Base-by-base conservation (phyloP, 2,329 filamentous ascomycete genomes). In the Mycosphaerella sp. region DNA sequence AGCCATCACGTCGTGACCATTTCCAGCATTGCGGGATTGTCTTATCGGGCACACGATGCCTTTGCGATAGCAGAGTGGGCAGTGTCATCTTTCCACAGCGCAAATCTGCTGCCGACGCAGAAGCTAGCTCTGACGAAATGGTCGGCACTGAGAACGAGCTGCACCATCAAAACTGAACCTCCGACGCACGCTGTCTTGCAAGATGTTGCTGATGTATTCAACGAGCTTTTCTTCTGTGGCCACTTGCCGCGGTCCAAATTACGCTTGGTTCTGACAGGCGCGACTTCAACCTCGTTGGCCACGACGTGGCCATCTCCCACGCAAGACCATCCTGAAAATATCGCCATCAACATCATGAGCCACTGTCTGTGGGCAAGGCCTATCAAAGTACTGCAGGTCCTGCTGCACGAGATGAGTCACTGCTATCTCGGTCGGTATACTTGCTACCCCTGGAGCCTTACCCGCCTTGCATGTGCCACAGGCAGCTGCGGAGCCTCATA, bases 361-460 rank as follows among this genome's bases (percentile, higher is more conserved):
- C 41, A 46, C 26, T 7, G 8, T 12, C 32, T 55, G n/a, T 48
- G 48, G 32, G 45, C 29, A 21, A 45, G 11, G 29, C 26, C 12
- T 36, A 39, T 42, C n/a, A 29, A 10, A 32, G 21, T 39, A 8
- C 9, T 53, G 23, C 40, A 44, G 14, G 17, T 36, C n/a, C 29
- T 55, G 10, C 41, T 55, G 23, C 53, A 55, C 36, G 53, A 55
- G 42, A 59, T 59, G 57, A 36, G 45, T 23, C 53, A 56, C 39
- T 48, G 50, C 23, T 59, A 45, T 34, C 43, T 56, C 34, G 31
- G 34, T 5, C 31, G 45, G n/a, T 59, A 54, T 40, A 46, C 51
- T 7, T 56, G 54, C 51, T 54, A 54, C 45, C 56, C 56, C 11
- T 58, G 53, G 56, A 31, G 36, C 31, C 9, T 12, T 14, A 50